Percentiles rank a stretch among this genome's conserved stretches.
These are phyloP conservation scores for Chondrostereum purpureum DNA, from an alignment of 1,284 basidiomycete genomes.

Conservation along the genomic window DNA sequence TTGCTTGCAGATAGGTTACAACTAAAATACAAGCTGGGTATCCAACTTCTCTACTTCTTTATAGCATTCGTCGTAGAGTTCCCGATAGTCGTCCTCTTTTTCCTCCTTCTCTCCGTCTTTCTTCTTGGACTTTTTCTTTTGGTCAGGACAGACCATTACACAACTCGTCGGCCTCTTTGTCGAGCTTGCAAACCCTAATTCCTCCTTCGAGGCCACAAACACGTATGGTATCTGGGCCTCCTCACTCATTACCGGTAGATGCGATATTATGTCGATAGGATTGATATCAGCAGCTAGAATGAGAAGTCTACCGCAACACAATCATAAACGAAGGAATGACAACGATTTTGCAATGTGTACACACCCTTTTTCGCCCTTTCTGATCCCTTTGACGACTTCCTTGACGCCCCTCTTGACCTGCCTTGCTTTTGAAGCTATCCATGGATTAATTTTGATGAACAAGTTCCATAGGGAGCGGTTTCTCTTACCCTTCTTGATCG, in stretches of 20 bases:
- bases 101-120: constrained; percentile 59
- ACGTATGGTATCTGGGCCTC: constrained; percentile 94
- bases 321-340: constrained; percentile 6
- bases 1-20: too few species aligned
- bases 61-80: constrained; percentile 79
- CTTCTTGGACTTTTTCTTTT: constrained; percentile 64
- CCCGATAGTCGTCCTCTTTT: constrained; percentile 76
- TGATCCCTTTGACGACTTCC: constrained; percentile 92
- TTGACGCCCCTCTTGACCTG: constrained; percentile 95
- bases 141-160: constrained; percentile 85
- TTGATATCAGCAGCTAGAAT: constrained; percentile 96
- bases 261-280: constrained; percentile 97
- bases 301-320: constrained; percentile 56
- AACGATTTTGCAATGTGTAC: constrained; percentile 21
- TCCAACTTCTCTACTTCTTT: constrained; percentile 83
- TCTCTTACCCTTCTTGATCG: constrained; percentile 77
- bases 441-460: constrained; percentile 11
- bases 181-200: constrained; percentile 90
- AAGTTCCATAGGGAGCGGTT: not conserved
- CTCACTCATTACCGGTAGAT: constrained; percentile 92
- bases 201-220: constrained; percentile 84
- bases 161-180: constrained; percentile 98
- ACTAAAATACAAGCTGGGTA: constrained; percentile 58
- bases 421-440: constrained; percentile 78
- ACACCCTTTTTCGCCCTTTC: constrained; percentile 93